phyloP scores from a whole-genome alignment of 208 protist genomes.

The Crithidia sp. region DNA sequence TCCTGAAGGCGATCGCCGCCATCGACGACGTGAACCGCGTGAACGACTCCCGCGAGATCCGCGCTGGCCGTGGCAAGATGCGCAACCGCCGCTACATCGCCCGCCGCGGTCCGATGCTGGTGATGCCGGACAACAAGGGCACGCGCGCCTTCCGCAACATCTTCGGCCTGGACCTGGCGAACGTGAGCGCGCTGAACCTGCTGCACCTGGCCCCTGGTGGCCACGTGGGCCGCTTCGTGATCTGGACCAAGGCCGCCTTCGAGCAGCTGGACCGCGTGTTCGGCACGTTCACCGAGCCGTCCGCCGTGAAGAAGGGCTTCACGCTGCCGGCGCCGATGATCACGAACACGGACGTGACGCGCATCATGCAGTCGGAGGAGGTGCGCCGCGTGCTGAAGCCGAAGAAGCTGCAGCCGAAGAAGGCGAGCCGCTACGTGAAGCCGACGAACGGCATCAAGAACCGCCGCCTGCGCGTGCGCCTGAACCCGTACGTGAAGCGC shows the following conservation, averaged over 20 bases:
- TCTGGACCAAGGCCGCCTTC: constrained; percentile 99
- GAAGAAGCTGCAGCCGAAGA: constrained; percentile 73
- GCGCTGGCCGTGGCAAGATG: constrained; percentile 97
- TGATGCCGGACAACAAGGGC: constrained; percentile 93
- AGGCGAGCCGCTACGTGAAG: constrained; percentile 35
- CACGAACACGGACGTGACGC: constrained; percentile 78
- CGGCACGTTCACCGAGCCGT: constrained; percentile 88
- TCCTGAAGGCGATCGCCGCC: constrained; percentile 95
- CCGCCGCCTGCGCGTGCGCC: constrained; percentile 77
- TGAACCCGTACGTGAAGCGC: constrained; percentile 81
- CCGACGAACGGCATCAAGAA: constrained; percentile 80
- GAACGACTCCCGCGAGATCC: constrained; percentile 89
- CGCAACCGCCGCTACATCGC: constrained; percentile 96
- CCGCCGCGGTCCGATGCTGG: constrained; percentile 96
- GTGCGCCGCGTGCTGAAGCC: constrained; percentile 76
- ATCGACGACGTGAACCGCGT: constrained; percentile 95
- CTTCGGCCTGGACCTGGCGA: constrained; percentile 95
- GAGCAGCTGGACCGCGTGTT: constrained; percentile 97
- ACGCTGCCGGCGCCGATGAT: constrained; percentile 73
- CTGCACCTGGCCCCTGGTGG: constrained; percentile 99
- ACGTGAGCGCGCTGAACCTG: constrained; percentile 96
- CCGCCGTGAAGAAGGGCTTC: constrained; percentile 91
- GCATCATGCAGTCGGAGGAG: constrained; percentile 86
- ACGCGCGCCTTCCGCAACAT: constrained; percentile 96
- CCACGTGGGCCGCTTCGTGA: constrained; percentile 98